Base-by-base conservation (phyloP, 192 early-diverging fungal species). In the Radiomyces spectabilis region DNA sequence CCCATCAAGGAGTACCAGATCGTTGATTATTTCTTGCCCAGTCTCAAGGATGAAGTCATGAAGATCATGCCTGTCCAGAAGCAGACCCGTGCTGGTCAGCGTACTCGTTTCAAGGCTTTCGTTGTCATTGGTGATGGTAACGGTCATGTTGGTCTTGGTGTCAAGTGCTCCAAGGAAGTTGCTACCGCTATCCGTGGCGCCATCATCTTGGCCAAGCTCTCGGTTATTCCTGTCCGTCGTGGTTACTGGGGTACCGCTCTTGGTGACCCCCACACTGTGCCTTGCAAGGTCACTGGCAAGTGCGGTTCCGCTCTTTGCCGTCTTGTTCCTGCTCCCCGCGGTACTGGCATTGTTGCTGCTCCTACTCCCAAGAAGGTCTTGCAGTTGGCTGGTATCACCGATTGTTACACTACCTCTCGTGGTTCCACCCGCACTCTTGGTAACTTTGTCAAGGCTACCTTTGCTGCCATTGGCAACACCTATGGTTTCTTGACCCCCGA, bases 101-200 rank as follows among this genome's bases (percentile, higher is more conserved):
- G 95, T 64, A 98, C 95, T 67, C 89, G 95, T 68, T 98, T 98
- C 86, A 98, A 98, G 92, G 95, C 95, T 63, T 98, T 94, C 69
- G 95, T 98, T 61, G 90, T 94, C 75, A 92, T 98, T 69, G 95
- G 95, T 76, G 95, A 98, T 83, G 76, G 69, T 53, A 79, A 95
- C 74, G 95, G 95, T 54, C 95, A 98, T 82, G 92, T 95, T 74
- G 95, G 95, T 87, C 84, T 98, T 43, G 95, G 95, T 74, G 95
- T 98, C 79, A 98, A 98, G 88, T 98, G 95, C 85, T 93, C 95
- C 75, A 98, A 95, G 88, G 95, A 98, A 79, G 95, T 98, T 37
- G 95, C 95, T 73, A 91, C 90, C 55, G 90, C 95, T 51, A 98
- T 98, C 68, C 92, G 92, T 65, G 95, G 95, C 72, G 95, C 91